These are phyloP conservation scores for Yamadazyma triangularis DNA, from an alignment of 1,139 yeast genomes.

Conservation along the genomic window DNA sequence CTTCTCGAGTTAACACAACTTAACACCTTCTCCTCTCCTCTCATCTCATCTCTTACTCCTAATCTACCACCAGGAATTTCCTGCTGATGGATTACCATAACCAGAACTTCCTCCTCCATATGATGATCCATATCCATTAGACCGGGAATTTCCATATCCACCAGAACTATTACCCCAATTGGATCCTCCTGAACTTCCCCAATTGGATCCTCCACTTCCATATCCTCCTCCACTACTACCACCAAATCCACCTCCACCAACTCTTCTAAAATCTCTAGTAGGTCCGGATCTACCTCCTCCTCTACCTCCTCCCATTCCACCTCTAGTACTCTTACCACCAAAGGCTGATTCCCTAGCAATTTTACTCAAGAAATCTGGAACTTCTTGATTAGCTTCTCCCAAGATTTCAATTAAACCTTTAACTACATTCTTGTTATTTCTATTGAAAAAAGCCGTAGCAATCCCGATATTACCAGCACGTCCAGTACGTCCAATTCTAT, in stretches of 20 bases:
- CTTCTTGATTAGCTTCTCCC: conserved; percentile 95
- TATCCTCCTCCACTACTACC: conserved; percentile 24
- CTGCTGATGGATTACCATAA: conserved; percentile 29
- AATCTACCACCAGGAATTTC: conserved; percentile 40
- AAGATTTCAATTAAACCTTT: conserved; percentile 85
- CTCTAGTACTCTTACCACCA: conserved; percentile 48
- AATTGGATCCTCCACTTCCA: conserved; percentile 20
- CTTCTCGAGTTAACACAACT: too few relatives aligned
- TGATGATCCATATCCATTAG: conserved; percentile 9
- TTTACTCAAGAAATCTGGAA: conserved; percentile 80
- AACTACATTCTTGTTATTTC: conserved; percentile 86
- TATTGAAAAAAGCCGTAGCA: conserved; percentile 97
- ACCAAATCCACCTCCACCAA: conserved; percentile 28
- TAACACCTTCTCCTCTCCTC: too few relatives aligned
- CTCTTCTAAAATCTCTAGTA: conserved; percentile 59
- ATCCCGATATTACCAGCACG: conserved; percentile 99
- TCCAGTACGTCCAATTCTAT: conserved; percentile 99
- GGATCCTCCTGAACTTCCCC: conserved; percentile 21
- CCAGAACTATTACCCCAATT: conserved; percentile 14
- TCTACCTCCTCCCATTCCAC: conserved; percentile 15
- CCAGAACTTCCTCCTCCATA: neutral
- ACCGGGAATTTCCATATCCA: conserved; percentile 2
- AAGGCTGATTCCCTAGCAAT: conserved; percentile 74
- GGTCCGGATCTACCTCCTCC: conserved; percentile 46
- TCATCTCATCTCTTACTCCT: neutral